phyloP scores from a whole-genome alignment of 208 protist genomes.

The Trypanosoma platydactyli region DNA sequence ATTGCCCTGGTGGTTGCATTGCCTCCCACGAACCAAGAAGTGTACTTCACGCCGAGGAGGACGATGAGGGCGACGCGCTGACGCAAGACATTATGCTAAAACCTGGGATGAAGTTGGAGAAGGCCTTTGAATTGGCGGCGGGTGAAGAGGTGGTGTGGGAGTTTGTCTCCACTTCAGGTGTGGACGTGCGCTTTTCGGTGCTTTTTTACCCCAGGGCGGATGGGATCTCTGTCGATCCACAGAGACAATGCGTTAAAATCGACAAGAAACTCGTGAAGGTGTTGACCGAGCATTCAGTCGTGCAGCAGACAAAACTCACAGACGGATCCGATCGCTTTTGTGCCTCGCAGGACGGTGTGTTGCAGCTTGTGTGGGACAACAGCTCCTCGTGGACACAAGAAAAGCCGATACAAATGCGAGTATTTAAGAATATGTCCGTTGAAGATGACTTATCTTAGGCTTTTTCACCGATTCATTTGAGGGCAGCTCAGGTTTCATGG shows the following conservation, averaged over 20 bases:
- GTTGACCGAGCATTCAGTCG: slow-evolving; percentile 40
- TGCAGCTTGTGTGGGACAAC: slow-evolving; percentile 70
- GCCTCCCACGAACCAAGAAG: slow-evolving; percentile 39
- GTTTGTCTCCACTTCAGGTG: slow-evolving; percentile 46
- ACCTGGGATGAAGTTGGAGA: slow-evolving; percentile 45
- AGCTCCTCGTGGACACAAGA: slow-evolving; percentile 41
- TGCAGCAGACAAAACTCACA: slow-evolving; percentile 49
- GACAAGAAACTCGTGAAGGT: slow-evolving; percentile 25
- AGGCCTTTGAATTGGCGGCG: slow-evolving; percentile 39
- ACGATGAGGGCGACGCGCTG: slow-evolving; percentile 32
- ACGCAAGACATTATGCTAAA: slow-evolving; percentile 59
- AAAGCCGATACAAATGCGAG: slow-evolving; percentile 58
- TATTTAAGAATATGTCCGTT: slow-evolving; percentile 47
- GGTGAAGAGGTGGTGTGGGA: slow-evolving; percentile 66
- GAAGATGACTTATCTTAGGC: no score
- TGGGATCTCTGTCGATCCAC: slow-evolving; percentile 33
- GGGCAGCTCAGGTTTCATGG: no score
- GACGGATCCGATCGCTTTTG: slow-evolving; percentile 46
- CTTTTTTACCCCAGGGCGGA: slow-evolving; percentile 37
- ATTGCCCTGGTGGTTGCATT: slow-evolving; percentile 57
- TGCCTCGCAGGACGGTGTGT: slow-evolving; percentile 48
- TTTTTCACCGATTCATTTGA: no score
- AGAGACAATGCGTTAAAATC: slow-evolving; percentile 31
- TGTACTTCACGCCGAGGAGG: slow-evolving; percentile 18
- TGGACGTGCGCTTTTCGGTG: slow-evolving; percentile 43